Evolutionary conservation across 2,329 filamentous ascomycete species (phyloP), one percentile per base, ranked within the genome.

Genomic region (Sporothrix sp.): DNA sequence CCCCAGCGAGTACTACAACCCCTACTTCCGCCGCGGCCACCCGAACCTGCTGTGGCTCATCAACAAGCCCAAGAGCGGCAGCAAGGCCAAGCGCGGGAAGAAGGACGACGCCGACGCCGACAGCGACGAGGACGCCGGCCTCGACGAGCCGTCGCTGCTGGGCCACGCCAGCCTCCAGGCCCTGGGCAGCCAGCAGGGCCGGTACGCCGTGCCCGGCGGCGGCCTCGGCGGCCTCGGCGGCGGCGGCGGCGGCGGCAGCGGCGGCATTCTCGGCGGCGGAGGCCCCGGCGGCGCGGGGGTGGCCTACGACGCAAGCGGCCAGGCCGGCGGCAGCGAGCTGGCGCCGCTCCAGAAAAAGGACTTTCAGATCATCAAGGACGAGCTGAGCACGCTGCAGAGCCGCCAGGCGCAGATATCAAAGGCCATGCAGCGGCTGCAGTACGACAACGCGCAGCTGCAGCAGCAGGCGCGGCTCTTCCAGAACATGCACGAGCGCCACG

Each of bases 1-100:
- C 52, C 93, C 93, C 0, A 97, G 90, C 75, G 93, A 97, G 73
- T 98, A 98, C 66, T 90, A 87, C 59, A 96, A 98, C 65, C 88
- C 88, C 9, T 98, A 90, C 69, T 98, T 98, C 69, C 87, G 89
- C 59, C 85, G 89, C 40, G 91, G 90, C 4, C 84, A 95, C 58
- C 90, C 90, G 4, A 94, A 96, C 65, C 72, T 98, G 43, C 72
- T 96, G 4, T 97, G 91, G 91, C 74, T 97, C 51, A 96, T 97
- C 57, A 91, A 95, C 64, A 97, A 97, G 65, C 90, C 91, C 0
- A 94, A 91, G 65, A 86, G 84, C 56, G 79, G 83, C 11, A 68
- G 71, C 36, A 69, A 69, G 7, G 75, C 80, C 62, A 76, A 72
- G 68, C 80, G 72, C 57, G 68, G 65, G 52, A 78, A 70, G 66